Base-by-base conservation (phyloP, 1,284 basidiomycete species). In the Moniliella sp. region DNA sequence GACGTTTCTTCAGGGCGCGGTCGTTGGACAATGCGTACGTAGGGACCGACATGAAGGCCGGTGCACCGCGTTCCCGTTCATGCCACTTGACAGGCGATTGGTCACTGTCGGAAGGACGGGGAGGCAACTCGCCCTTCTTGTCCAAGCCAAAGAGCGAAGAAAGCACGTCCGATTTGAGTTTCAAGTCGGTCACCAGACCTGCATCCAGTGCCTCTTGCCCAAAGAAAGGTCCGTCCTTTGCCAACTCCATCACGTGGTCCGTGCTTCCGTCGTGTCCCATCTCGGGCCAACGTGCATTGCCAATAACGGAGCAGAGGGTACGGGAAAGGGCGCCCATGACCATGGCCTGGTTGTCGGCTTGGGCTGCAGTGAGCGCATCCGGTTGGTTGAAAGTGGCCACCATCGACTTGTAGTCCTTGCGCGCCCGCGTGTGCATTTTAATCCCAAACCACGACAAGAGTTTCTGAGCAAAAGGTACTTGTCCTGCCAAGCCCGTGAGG, bases 361-460 rank as follows among this genome's bases (percentile, higher is more conserved):
- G 54, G 1, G 43, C 42, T 8, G 34, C 31, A 2, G 54, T 35
- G 0, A 57, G 40, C 19, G 39, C 39, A 1, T 55, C 54, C 15
- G 42, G 39, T 18, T 50, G 33, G 23, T 34, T 46, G 34, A 49
- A 51, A 4, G 41, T 39, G 4, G 45, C 50, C 15, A 50, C 31
- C 48, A 56, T 48, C 7, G 56, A 59, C 43, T 65, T 64, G 48
- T 62, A 64, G 31, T 64, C 55, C 19, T 51, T 52, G 15, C 63
- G 39, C 11, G 63, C 62, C 39, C 64, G 62, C 11, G 62, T 58
- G 14, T 61, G 60, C 4, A 64, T 49, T 16, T 57, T 56, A 33
- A 65, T 48, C 4, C 63, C 63, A n/a, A 63, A 44, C 56, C 61
- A 64, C 28, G 50, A 47, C 14, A 63, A 50, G n/a, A 62, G 40